Evolutionary conservation across 78 protist genomes (phyloP).

Genomic region (Guillardia theta): DNA sequence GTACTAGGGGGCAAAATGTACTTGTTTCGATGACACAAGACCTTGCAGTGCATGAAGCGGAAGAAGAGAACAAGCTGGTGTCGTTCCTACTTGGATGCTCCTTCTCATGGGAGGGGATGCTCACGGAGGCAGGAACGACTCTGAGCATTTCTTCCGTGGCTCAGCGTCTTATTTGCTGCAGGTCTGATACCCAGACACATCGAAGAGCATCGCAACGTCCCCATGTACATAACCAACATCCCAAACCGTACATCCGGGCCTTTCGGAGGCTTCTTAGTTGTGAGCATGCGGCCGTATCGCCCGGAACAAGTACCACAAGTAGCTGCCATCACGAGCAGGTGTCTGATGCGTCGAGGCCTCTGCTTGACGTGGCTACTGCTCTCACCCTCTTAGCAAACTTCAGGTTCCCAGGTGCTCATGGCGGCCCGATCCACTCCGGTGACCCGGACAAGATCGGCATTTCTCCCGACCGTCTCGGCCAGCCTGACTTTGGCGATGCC

Average conservation of each 20-base stretch:
- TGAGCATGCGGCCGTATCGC: constrained; percentile 25
- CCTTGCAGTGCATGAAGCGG: not conserved
- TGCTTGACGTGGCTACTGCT: not conserved
- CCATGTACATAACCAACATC: constrained; percentile 29
- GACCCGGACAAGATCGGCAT: not conserved
- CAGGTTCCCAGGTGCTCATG: not conserved
- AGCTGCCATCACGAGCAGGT: not conserved
- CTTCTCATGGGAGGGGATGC: not conserved
- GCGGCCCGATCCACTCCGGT: not conserved
- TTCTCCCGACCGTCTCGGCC: not conserved
- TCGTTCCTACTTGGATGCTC: not conserved
- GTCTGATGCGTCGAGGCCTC: not conserved
- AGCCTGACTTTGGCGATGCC: constrained; percentile 31
- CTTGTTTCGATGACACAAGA: no score
- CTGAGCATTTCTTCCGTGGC: not conserved
- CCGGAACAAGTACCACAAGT: not conserved
- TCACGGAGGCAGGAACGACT: not conserved
- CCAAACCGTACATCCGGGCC: not conserved
- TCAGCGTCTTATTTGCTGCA: not conserved
- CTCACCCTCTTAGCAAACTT: not conserved
- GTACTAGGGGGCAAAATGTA: no score
- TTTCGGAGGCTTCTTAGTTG: not conserved
- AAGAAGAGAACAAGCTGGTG: not conserved
- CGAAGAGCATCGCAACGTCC: not conserved
- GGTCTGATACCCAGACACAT: not conserved